These are phyloP conservation scores for Pseudomonodictys pantanalensis DNA, from an alignment of 495 filamentous ascomycete genomes.

Conservation along the genomic window DNA sequence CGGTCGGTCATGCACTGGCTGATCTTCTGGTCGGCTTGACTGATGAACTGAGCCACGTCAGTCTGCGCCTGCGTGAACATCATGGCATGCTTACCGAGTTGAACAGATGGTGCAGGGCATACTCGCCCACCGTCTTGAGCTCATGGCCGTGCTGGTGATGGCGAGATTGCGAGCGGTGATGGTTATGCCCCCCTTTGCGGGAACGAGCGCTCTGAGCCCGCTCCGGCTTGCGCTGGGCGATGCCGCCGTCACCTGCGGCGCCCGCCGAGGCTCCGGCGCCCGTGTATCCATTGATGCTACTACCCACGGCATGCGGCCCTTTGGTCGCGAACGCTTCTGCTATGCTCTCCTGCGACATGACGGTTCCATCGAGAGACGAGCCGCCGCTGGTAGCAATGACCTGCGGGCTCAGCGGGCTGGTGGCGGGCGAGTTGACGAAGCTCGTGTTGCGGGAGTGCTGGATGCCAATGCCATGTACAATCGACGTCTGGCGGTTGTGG, in stretches of 20 bases:
- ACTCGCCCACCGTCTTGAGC: constrained; percentile 89
- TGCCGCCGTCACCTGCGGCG: not conserved
- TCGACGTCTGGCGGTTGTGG: constrained; percentile 90
- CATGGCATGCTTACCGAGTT: constrained; percentile 62
- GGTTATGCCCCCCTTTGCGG: constrained; percentile 64
- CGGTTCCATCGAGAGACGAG: constrained; percentile 25
- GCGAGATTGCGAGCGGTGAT: constrained; percentile 80
- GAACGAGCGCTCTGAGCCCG: constrained; percentile 62
- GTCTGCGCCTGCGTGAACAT: constrained; percentile 16
- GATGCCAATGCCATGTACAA: constrained; percentile 88
- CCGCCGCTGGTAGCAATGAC: constrained; percentile 64
- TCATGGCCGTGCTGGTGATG: constrained; percentile 64
- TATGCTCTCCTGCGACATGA: constrained; percentile 34
- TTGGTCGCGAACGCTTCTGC: constrained; percentile 29
- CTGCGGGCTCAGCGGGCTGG: constrained; percentile 80
- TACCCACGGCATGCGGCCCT: not conserved
- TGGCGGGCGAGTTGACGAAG: constrained; percentile 61
- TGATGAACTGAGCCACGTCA: constrained; percentile 57
- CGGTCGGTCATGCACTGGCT: constrained; percentile 73
- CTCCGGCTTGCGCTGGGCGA: constrained; percentile 48
- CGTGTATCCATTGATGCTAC: not conserved
- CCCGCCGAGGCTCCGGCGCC: not conserved
- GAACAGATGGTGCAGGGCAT: constrained; percentile 93
- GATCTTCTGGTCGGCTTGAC: constrained; percentile 90
- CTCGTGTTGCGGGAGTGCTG: constrained; percentile 90